Evolutionary conservation across 768 basidiomycete species (phyloP).

Genomic region (Phylloporus arenicola): DNA sequence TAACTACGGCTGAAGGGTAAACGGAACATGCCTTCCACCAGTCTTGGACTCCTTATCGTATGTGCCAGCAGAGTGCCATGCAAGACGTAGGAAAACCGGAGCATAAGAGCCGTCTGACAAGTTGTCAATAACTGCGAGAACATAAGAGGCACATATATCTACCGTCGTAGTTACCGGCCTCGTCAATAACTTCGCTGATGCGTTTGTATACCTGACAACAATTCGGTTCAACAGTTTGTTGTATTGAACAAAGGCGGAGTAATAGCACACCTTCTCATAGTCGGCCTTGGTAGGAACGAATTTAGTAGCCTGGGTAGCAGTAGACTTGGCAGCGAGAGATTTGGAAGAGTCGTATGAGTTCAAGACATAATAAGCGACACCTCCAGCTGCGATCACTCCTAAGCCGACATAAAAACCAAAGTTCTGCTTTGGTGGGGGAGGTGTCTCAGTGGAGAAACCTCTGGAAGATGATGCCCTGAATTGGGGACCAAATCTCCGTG

Average conservation of each 20-base stretch:
- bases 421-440: slow-evolving; percentile 48
- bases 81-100: slow-evolving; percentile 82
- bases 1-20: neutral
- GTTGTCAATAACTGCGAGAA: slow-evolving; percentile 1
- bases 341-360: slow-evolving; percentile 43
- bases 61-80: slow-evolving; percentile 93
- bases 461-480: slow-evolving; percentile 45
- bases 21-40: slow-evolving; percentile 63
- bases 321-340: slow-evolving; percentile 54
- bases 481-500: slow-evolving; percentile 23
- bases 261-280: slow-evolving; percentile 69
- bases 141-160: slow-evolving; percentile 9
- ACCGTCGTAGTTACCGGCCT: slow-evolving; percentile 79
- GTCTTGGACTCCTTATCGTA: slow-evolving; percentile 76
- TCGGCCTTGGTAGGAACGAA: slow-evolving; percentile 77
- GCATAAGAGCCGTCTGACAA: slow-evolving; percentile 78
- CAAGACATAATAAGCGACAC: slow-evolving; percentile 60
- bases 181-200: slow-evolving; percentile 73
- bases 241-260: neutral
- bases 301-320: slow-evolving; percentile 56
- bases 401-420: slow-evolving; percentile 54
- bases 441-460: slow-evolving; percentile 51
- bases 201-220: slow-evolving; percentile 75
- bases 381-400: slow-evolving; percentile 56
- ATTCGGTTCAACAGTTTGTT: neutral